Evolutionary conservation across 495 filamentous ascomycete genomes (phyloP).

Genomic region (Penicillium bialowiezense): DNA sequence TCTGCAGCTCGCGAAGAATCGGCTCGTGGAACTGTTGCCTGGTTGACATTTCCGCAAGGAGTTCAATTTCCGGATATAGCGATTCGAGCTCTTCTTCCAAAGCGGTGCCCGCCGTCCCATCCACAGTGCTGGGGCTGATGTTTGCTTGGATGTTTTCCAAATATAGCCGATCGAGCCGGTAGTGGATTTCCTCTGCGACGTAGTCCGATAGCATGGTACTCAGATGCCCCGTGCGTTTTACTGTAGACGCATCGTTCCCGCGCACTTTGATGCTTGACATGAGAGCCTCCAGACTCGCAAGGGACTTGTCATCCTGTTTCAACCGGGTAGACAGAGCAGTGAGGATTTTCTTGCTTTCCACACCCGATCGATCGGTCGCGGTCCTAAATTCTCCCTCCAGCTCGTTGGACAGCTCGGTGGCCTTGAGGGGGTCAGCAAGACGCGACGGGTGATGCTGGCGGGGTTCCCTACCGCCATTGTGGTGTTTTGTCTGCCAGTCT

Average conservation of each 20-base stretch:
- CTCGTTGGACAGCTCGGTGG: conserved; percentile 31
- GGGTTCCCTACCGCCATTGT: conserved; percentile 29
- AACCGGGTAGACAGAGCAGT: conserved; percentile 31
- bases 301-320: conserved; percentile 38
- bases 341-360: conserved; percentile 37
- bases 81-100: conserved; percentile 60
- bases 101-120: conserved; percentile 24
- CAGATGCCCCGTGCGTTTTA: conserved; percentile 28
- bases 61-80: conserved; percentile 59
- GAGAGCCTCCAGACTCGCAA: conserved; percentile 28
- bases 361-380: conserved; percentile 30
- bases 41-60: conserved; percentile 59
- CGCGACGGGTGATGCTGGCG: neutral
- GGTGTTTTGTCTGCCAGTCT: conserved; percentile 34
- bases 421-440: conserved; percentile 27
- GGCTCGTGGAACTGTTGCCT: conserved; percentile 59
- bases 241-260: conserved; percentile 26
- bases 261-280: conserved; percentile 27
- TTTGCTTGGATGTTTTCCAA: conserved; percentile 28
- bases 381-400: conserved; percentile 28
- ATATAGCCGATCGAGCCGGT: conserved; percentile 44
- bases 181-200: conserved; percentile 38
- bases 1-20: conserved; percentile 44
- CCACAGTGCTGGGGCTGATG: neutral
- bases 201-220: conserved; percentile 29